A percentile compares a stretch with the other conserved stretches of the same genome.
Evolutionary conservation across 2,329 filamentous ascomycete species (phyloP).

Genomic region (Aspergillus brasiliensis): DNA sequence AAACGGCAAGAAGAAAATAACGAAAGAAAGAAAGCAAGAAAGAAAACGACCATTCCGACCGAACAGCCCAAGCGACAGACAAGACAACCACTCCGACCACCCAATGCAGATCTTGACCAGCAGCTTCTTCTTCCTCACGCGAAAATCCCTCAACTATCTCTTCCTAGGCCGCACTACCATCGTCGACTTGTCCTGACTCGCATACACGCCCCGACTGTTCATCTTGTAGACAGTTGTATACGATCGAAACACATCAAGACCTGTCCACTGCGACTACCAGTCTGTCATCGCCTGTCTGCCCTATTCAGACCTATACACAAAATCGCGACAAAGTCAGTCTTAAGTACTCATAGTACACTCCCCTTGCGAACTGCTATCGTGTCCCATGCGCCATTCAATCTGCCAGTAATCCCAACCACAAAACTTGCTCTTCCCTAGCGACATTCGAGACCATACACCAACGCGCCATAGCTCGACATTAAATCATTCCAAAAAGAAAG

Average conservation of each 20-base stretch:
- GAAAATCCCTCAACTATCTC: slow-evolving; percentile 25
- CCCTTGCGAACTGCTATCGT: not conserved
- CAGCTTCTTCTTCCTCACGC: slow-evolving; percentile 20
- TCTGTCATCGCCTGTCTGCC: not conserved
- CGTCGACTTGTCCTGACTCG: slow-evolving; percentile 7
- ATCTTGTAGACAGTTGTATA: slow-evolving; percentile 7
- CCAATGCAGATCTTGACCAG: slow-evolving; percentile 26
- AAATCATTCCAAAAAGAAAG: not conserved
- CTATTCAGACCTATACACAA: not conserved
- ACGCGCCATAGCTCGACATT: not conserved
- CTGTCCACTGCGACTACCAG: slow-evolving; percentile 2
- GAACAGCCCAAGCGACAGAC: slow-evolving; percentile 11
- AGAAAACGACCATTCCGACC: not conserved
- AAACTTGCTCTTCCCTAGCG: not conserved
- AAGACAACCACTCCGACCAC: slow-evolving; percentile 1
- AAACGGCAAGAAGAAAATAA: not conserved
- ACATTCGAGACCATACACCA: not conserved
- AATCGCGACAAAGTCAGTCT: not conserved
- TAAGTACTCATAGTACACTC: not conserved
- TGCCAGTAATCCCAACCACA: slow-evolving; percentile 2
- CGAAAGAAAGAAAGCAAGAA: not conserved
- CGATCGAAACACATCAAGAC: not conserved
- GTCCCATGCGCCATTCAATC: slow-evolving; percentile 10
- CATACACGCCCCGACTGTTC: not conserved
- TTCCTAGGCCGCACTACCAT: slow-evolving; percentile 25